Conservation (phyloP, 306 rosid species). For the Begonia fuchsioides region DNA sequence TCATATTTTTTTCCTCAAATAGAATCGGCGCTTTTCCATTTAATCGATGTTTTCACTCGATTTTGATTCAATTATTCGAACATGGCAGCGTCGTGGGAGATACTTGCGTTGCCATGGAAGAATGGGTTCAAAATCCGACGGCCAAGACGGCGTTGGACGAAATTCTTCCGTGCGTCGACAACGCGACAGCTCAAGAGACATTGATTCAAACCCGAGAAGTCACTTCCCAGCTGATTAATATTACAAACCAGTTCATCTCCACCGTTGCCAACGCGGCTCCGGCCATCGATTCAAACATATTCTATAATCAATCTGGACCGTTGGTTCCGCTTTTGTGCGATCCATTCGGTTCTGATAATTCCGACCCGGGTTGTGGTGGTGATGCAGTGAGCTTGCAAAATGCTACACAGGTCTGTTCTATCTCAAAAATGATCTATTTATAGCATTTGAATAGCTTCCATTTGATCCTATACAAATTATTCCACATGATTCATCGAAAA, state of each 20-base stretch:
- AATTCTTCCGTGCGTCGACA: conserved; percentile 65
- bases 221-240: conserved; percentile 17
- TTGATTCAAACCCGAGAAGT: conserved; percentile 24
- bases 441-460: too few relatives aligned
- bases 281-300: not conserved
- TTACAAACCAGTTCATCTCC: conserved; percentile 13
- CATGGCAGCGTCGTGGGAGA: conserved; percentile 25
- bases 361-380: conserved; percentile 18
- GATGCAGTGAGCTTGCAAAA: conserved; percentile 13
- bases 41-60: too few relatives aligned
- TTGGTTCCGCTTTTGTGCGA: conserved; percentile 31
- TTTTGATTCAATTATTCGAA: not conserved
- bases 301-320: conserved; percentile 41
- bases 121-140: conserved; percentile 34
- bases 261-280: conserved; percentile 13
- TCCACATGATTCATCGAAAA: too few relatives aligned
- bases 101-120: conserved; percentile 42
- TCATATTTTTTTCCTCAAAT: too few relatives aligned
- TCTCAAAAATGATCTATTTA: too few relatives aligned
- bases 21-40: too few relatives aligned
- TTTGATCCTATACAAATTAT: too few relatives aligned
- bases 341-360: conserved; percentile 18
- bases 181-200: conserved; percentile 30
- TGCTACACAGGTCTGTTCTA: conserved; percentile 18
- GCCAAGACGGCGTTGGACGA: conserved; percentile 61